Base-by-base conservation (phyloP, 495 filamentous ascomycete genomes). In the Penicillium fimorum region DNA sequence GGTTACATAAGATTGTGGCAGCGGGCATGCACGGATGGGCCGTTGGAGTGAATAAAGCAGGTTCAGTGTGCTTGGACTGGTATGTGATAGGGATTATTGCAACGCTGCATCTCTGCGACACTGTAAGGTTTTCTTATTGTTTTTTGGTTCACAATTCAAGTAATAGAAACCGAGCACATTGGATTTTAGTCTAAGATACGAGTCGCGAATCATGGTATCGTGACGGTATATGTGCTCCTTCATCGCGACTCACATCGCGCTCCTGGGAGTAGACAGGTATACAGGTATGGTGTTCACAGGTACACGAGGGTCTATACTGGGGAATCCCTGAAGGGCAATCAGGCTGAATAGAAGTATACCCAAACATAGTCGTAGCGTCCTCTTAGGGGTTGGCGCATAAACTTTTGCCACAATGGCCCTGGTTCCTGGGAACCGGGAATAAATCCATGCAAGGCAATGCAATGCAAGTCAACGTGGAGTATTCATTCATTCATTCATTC, bases 391-490 rank as follows among this genome's bases (percentile, higher is more conserved):
- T 53, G 15, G n/a, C 49, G 56, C 48, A 59, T 58, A 55, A 54
- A 44, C 58, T 54, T 57, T 57, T 53, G 56, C 55, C 48, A 59
- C 53, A 17, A 38, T 18, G 20, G 42, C 46, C 22, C 50, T 15
- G 50, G 59, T 65, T 58, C 56, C 59, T 50, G 64, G 50, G 42
- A 62, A 38, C 50, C 59, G 64, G 58, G 54, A 62, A 41, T 9
- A 45, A 45, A 47, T 30, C 27, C 18, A 67, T 57, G 64, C 59
- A 67, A 67, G 64, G 64, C 25, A 51, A 65, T 60, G 62, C 62
- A 57, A 62, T 65, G 64, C 64, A 33, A 64, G 59, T 60, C 64
- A 65, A 47, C 41, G 37, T 47, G 44, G 61, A 51, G 30, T 51
- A 48, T 37, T n/a, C n/a, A n/a, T n/a, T n/a, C n/a, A n/a, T n/a